phyloP scores from a whole-genome alignment of 768 basidiomycete genomes.

The Filobasidium floriforme region DNA sequence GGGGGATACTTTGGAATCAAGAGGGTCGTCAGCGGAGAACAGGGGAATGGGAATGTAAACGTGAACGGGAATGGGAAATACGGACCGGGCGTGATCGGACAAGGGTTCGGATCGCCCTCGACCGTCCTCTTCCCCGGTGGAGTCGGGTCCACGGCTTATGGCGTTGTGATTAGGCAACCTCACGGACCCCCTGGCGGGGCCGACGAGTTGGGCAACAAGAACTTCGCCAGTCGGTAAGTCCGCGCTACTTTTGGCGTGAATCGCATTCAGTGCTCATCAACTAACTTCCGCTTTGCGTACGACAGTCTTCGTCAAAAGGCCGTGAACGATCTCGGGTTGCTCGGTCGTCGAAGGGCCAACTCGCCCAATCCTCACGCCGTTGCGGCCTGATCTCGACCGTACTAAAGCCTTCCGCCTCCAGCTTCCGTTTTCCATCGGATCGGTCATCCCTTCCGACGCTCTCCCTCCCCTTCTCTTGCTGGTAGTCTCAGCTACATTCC shows the following conservation, averaged over 20 bases:
- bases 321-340: slow-evolving; percentile 4
- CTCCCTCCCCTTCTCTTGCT: too few relatives aligned
- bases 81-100: slow-evolving; percentile 14
- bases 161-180: slow-evolving; percentile 31
- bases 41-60: background rate
- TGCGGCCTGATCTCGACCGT: background rate
- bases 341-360: slow-evolving; percentile 10
- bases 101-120: background rate
- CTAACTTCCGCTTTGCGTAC: too few relatives aligned
- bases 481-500: too few relatives aligned
- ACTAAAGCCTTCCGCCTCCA: too few relatives aligned
- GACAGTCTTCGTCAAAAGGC: slow-evolving; percentile 15
- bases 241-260: background rate
- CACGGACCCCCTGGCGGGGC: slow-evolving; percentile 37
- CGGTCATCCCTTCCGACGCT: too few relatives aligned
- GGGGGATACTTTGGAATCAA: slow-evolving; percentile 8
- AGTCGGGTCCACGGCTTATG: background rate
- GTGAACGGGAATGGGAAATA: background rate
- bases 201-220: slow-evolving; percentile 34
- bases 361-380: background rate
- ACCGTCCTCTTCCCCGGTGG: background rate
- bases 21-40: background rate
- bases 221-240: slow-evolving; percentile 37
- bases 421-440: too few relatives aligned
- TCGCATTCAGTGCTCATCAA: too few relatives aligned